These are phyloP conservation scores for Fusarium anguioides DNA, from an alignment of 2,329 filamentous ascomycete species.

Conservation along the genomic window DNA sequence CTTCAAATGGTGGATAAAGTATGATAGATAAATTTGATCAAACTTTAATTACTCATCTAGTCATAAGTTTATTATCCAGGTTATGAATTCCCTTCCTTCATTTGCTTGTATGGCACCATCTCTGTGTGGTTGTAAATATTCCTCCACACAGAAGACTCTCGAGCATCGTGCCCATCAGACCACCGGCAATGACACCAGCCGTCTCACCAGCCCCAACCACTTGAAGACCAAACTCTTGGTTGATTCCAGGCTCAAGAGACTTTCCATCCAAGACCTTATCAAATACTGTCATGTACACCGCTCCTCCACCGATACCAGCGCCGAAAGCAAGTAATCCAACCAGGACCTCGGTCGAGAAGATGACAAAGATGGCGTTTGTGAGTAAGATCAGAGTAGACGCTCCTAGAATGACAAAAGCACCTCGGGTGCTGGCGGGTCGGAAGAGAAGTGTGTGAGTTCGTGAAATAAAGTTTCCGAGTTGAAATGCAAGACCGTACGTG, in stretches of 20 bases:
- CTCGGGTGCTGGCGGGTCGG: slow-evolving; percentile 16
- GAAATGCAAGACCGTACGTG: slow-evolving; percentile 45
- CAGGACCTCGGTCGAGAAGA: slow-evolving; percentile 37
- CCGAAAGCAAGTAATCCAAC: slow-evolving; percentile 44
- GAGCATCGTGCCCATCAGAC: slow-evolving; percentile 41
- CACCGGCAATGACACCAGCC: slow-evolving; percentile 43
- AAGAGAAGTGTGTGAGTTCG: slow-evolving; percentile 40
- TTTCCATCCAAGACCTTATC: slow-evolving; percentile 36
- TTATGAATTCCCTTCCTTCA: not conserved
- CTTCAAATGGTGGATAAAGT: not conserved
- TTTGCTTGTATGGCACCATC: slow-evolving; percentile 46
- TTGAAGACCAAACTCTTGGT: slow-evolving; percentile 47
- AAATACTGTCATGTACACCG: slow-evolving; percentile 45
- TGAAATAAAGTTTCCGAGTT: slow-evolving; percentile 46
- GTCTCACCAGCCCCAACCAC: slow-evolving; percentile 46
- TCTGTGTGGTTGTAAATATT: slow-evolving; percentile 7
- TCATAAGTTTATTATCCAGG: not conserved
- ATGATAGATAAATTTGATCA: too few species aligned
- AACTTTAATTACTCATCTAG: not conserved
- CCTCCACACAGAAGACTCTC: slow-evolving; percentile 42
- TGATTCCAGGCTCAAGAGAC: slow-evolving; percentile 21
- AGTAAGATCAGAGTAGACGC: slow-evolving; percentile 23
- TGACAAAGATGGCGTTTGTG: slow-evolving; percentile 37
- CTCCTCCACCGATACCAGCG: slow-evolving; percentile 46
- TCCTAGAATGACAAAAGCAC: slow-evolving; percentile 17